Evolutionary conservation across 2,329 filamentous ascomycete species (phyloP).

Genomic region (Aphanoascus verrucosus): DNA sequence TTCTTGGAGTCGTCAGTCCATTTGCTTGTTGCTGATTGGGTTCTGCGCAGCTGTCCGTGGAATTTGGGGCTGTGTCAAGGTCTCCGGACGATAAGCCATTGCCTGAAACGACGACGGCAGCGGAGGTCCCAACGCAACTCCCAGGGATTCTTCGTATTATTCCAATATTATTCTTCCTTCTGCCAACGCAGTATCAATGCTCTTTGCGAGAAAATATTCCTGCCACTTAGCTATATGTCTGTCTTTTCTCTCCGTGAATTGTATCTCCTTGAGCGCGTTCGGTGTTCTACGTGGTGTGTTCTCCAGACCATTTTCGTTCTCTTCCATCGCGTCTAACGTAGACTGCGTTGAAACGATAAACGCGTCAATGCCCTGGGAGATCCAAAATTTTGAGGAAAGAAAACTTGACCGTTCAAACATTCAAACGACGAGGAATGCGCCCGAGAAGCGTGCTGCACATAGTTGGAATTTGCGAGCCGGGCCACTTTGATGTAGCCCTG

Average conservation of each 20-base stretch:
- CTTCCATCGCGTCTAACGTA: not conserved
- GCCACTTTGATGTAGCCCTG: not conserved
- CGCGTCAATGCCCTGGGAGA: not conserved
- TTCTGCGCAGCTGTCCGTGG: not conserved
- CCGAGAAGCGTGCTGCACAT: too few species aligned
- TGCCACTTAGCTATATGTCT: not conserved
- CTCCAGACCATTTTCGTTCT: not conserved
- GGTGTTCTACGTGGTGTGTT: too few species aligned
- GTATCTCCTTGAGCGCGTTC: too few species aligned
- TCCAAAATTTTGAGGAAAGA: not conserved
- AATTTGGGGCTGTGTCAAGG: slow-evolving; percentile 2
- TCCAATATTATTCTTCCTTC: not conserved
- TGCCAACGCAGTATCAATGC: not conserved
- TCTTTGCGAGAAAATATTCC: too few species aligned
- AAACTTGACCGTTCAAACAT: too few species aligned
- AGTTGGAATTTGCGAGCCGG: not conserved
- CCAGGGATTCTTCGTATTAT: not conserved
- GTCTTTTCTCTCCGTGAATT: not conserved
- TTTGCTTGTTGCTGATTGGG: not conserved
- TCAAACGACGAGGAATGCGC: too few species aligned
- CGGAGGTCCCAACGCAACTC: not conserved
- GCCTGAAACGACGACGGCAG: not conserved
- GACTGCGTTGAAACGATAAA: not conserved
- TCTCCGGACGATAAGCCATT: not conserved
- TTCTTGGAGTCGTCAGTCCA: not conserved